phyloP scores from a whole-genome alignment of 495 filamentous ascomycete genomes.

The Aspergillus diversus region DNA sequence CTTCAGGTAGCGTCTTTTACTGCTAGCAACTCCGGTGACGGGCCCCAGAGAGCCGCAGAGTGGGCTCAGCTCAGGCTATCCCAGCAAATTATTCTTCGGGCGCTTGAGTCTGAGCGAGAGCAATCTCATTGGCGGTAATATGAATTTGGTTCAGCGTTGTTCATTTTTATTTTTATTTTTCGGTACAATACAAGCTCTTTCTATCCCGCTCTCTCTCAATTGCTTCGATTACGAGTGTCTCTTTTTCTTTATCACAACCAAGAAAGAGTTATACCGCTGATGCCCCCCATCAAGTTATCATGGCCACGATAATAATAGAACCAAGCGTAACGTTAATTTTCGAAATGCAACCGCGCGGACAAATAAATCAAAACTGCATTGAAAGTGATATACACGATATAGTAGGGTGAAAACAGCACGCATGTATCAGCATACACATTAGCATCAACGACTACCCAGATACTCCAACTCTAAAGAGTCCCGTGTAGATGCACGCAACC shows the following conservation, averaged over 20 bases:
- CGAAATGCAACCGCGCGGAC: neutral
- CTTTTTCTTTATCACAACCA: neutral
- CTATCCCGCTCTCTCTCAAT: neutral
- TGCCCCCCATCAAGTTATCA: no score
- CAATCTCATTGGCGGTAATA: neutral
- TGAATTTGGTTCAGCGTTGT: neutral
- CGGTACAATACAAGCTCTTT: no score
- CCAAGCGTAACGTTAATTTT: neutral
- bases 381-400: conserved; percentile 55
- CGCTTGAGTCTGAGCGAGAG: no score
- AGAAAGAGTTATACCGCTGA: no score
- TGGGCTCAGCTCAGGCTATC: neutral
- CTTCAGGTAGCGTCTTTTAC: conserved; percentile 5
- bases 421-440: conserved; percentile 49
- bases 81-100: neutral
- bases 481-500: conserved; percentile 34
- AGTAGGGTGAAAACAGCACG: conserved; percentile 41
- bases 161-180: no score
- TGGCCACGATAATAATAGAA: neutral
- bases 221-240: conserved; percentile 4
- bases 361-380: conserved; percentile 42
- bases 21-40: conserved; percentile 19
- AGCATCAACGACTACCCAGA: conserved; percentile 32
- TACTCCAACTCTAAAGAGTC: conserved; percentile 27
- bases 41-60: neutral